phyloP scores from a whole-genome alignment of 108 stramenopile species.

The Nitzschia inconspicua region DNA sequence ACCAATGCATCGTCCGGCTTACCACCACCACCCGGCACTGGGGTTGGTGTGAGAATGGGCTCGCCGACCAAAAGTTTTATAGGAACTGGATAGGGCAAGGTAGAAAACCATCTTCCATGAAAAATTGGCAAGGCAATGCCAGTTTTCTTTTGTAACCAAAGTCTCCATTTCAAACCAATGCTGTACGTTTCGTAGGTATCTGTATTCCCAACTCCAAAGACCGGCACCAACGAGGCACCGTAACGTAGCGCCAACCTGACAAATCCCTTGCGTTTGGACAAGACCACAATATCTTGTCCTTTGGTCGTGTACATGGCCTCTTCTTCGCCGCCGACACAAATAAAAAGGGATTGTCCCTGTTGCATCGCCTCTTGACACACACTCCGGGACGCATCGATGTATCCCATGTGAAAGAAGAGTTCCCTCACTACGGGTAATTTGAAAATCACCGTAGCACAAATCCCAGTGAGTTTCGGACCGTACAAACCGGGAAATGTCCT shows the following conservation, averaged over 20 bases:
- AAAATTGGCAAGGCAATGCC: slow-evolving; percentile 49
- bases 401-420: slow-evolving; percentile 48
- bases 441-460: slow-evolving; percentile 66
- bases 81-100: not conserved
- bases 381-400: slow-evolving; percentile 53
- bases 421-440: slow-evolving; percentile 60
- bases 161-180: not conserved
- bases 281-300: slow-evolving; percentile 44
- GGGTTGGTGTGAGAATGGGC: slow-evolving; percentile 25
- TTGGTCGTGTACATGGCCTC: slow-evolving; percentile 41
- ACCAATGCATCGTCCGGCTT: slow-evolving; percentile 45
- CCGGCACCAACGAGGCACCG: slow-evolving; percentile 78
- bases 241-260: slow-evolving; percentile 73
- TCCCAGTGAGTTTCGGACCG: slow-evolving; percentile 23
- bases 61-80: slow-evolving; percentile 43
- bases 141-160: slow-evolving; percentile 53
- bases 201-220: slow-evolving; percentile 59
- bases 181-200: slow-evolving; percentile 45
- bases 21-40: slow-evolving; percentile 26
- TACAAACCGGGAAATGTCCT: slow-evolving; percentile 24
- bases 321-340: slow-evolving; percentile 49
- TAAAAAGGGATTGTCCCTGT: slow-evolving; percentile 34
- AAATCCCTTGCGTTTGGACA: slow-evolving; percentile 83
- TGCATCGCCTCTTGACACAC: slow-evolving; percentile 38
- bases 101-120: slow-evolving; percentile 30